These are phyloP conservation scores for Sporothrix sp. DNA, from an alignment of 2,329 filamentous ascomycete genomes.

Conservation along the genomic window DNA sequence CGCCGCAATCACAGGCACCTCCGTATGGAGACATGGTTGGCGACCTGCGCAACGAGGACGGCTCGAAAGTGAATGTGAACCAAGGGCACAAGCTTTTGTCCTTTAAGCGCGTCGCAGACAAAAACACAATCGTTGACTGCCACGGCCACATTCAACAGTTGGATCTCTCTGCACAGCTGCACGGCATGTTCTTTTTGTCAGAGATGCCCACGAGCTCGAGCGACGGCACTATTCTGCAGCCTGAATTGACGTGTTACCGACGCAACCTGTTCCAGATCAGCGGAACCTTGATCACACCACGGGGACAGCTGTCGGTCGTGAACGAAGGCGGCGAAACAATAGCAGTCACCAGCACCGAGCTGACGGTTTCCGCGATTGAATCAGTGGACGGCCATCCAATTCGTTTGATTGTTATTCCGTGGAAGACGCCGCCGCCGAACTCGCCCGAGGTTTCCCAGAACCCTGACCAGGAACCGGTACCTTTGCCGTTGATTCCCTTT, in stretches of 20 bases:
- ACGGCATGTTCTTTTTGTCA: slow-evolving; percentile 83
- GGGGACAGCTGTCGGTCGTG: slow-evolving; percentile 68
- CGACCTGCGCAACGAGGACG: slow-evolving; percentile 46
- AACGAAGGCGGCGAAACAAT: slow-evolving; percentile 78
- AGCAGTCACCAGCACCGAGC: slow-evolving; percentile 71
- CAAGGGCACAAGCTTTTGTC: slow-evolving; percentile 53
- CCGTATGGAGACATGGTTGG: slow-evolving; percentile 53
- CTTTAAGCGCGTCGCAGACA: slow-evolving; percentile 48
- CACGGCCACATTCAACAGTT: slow-evolving; percentile 51
- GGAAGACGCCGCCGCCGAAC: slow-evolving; percentile 87
- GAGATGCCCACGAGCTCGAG: slow-evolving; percentile 59
- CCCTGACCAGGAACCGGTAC: slow-evolving; percentile 74
- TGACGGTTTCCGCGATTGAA: slow-evolving; percentile 85
- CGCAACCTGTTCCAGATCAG: slow-evolving; percentile 95
- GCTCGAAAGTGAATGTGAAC: slow-evolving; percentile 46
- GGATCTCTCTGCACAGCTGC: slow-evolving; percentile 62
- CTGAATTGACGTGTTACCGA: slow-evolving; percentile 89
- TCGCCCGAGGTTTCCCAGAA: slow-evolving; percentile 55
- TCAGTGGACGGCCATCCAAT: slow-evolving; percentile 88
- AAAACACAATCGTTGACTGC: slow-evolving; percentile 50
- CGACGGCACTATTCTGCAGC: slow-evolving; percentile 53
- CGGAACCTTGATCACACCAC: slow-evolving; percentile 72
- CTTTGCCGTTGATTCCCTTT: slow-evolving; percentile 63
- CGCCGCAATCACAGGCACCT: slow-evolving; percentile 20
- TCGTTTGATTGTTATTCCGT: slow-evolving; percentile 91